Evolutionary conservation across 1,284 basidiomycete species (phyloP).

Genomic region (Irpex lacteus): DNA sequence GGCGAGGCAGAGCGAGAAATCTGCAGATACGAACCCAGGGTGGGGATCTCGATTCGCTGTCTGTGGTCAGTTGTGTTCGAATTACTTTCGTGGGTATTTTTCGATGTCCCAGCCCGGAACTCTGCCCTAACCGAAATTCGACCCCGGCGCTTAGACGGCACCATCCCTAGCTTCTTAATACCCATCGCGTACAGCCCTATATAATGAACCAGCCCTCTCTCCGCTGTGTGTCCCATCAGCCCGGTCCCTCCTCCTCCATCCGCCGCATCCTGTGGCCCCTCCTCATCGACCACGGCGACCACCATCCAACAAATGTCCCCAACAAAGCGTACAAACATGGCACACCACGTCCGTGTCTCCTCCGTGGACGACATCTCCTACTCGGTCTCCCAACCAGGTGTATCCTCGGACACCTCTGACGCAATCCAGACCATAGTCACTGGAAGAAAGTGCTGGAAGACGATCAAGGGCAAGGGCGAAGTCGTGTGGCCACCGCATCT

Average conservation of each 20-base stretch:
- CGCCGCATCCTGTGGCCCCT: neutral
- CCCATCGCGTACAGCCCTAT: neutral
- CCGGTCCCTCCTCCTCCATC: neutral
- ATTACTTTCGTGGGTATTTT: neutral
- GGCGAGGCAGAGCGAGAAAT: no score
- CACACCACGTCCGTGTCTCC: conserved; percentile 28
- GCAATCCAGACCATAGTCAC: conserved; percentile 57
- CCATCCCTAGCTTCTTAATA: neutral
- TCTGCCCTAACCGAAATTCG: neutral
- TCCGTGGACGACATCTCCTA: conserved; percentile 32
- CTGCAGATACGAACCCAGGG: neutral
- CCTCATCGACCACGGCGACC: neutral
- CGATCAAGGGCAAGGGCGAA: conserved; percentile 60
- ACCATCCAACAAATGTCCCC: neutral
- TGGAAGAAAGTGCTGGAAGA: conserved; percentile 73
- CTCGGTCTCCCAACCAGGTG: conserved; percentile 23
- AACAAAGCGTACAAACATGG: neutral
- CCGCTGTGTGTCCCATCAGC: neutral
- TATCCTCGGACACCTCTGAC: conserved; percentile 26
- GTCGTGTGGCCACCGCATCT: conserved; percentile 75
- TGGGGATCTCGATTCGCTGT: neutral
- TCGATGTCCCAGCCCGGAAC: neutral
- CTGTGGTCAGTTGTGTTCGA: neutral
- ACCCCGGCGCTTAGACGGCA: neutral
- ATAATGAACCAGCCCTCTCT: neutral